phyloP scores from a whole-genome alignment of 2,329 filamentous ascomycete species.

The Trichocomaceae sp. region DNA sequence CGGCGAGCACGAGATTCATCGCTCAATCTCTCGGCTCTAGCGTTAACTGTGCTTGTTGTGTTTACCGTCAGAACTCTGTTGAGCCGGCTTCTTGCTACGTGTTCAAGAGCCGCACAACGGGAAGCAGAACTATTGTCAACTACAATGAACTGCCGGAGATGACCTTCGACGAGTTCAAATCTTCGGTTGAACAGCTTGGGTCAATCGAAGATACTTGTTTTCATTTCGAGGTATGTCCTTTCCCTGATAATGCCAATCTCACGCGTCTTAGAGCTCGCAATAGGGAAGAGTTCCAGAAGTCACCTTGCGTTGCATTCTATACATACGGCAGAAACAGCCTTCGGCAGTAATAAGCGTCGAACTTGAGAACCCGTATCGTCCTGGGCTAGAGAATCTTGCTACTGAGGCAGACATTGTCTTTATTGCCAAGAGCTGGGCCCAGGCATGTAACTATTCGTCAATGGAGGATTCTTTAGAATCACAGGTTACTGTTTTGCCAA shows the following conservation, averaged over 20 bases:
- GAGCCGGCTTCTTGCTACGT: constrained; percentile 65
- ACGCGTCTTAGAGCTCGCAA: constrained; percentile 10
- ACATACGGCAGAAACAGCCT: constrained; percentile 46
- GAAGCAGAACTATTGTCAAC: constrained; percentile 64
- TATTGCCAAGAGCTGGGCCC: constrained; percentile 65
- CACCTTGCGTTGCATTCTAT: constrained; percentile 52
- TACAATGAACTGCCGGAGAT: constrained; percentile 63
- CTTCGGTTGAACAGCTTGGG: constrained; percentile 36
- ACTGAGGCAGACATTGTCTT: constrained; percentile 63
- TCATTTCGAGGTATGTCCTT: constrained; percentile 60
- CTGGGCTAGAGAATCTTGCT: constrained; percentile 54
- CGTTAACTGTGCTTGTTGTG: constrained; percentile 50
- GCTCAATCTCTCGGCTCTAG: constrained; percentile 46
- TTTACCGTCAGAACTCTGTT: constrained; percentile 50
- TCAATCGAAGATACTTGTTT: constrained; percentile 48
- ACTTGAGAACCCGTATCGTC: constrained; percentile 61
- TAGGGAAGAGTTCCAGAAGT: constrained; percentile 59
- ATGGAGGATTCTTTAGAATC: constrained; percentile 47
- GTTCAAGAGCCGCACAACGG: constrained; percentile 53
- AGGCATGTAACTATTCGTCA: constrained; percentile 41
- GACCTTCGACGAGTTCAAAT: constrained; percentile 54
- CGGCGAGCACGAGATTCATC: constrained; percentile 49
- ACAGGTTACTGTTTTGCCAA: constrained; percentile 35
- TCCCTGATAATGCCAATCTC: background rate
- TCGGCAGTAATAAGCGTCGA: constrained; percentile 58